Base-by-base conservation (phyloP, 306 rosid species). In the Hylodesmum podocarpum region DNA sequence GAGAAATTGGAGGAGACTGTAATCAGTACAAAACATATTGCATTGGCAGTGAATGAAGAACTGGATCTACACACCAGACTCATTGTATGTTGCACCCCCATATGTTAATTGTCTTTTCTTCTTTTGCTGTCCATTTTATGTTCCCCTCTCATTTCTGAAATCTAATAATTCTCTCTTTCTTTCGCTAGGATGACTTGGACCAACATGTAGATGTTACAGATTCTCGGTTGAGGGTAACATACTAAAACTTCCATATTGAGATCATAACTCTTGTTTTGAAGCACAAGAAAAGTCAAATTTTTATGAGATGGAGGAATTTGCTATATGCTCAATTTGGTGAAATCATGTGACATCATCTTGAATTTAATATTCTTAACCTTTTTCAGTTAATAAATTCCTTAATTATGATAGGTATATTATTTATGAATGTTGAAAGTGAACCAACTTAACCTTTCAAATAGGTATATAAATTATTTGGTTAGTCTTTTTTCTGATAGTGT, bases 21-120 rank as follows among this genome's bases (percentile, higher is more conserved):
- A 66, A 43, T 82, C 55, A 95, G 99, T 87, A 95, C 99, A 24
- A 96, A 96, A 81, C 99, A 96, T 86, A 96, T 96, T 86, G 99
- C 99, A 16, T 80, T 96, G 88, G 97, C 99, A 16, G 99, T 96
- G 79, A 92, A 92, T 71, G 99, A 96, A 86, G 99, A 96, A 80
- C 88, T 95, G 70, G 89, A 61, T 75, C 92, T 95, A 49, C 99
- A 96, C 87, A 84, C 98, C 22, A 88, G 96, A 78, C 97, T 96
- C 68, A 96, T 96, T 77, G 99, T 96, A 89, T 57, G 93, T 65
- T 58, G 63, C n/a, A n/a, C 69, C 72, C 8, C 19, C 55, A 39
- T 59, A 10, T 66, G 67, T 66, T 44, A 51, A 55, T 69, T 37
- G 65, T 50, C 25, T 63, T 66, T 66, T 29, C 47, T 31, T 7